Conservation (phyloP, 495 filamentous ascomycete genomes). For the Choiromyces venosus region DNA sequence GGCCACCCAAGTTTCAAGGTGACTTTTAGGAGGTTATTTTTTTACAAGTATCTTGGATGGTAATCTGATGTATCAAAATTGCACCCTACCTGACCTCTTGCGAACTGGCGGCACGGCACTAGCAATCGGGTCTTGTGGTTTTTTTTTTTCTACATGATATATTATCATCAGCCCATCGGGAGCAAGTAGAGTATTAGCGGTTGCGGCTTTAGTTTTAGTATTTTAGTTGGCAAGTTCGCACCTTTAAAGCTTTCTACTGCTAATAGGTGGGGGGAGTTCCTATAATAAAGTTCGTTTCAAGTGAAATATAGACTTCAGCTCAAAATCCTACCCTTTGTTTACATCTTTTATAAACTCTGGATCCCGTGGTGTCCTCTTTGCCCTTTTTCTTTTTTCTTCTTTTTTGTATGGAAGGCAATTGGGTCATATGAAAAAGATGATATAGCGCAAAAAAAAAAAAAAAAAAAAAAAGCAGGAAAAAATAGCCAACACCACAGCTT, state of each 20-base stretch:
- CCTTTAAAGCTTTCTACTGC: background rate
- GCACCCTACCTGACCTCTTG: background rate
- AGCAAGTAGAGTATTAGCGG: background rate
- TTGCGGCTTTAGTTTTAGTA: background rate
- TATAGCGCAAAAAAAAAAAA: constrained; percentile 5
- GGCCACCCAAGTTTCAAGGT: background rate
- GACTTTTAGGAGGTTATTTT: background rate
- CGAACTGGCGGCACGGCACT: background rate
- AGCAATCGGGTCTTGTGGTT: background rate
- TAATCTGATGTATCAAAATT: background rate
- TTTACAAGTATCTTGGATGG: background rate
- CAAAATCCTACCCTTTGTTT: background rate
- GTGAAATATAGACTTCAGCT: background rate
- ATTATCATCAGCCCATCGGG: background rate
- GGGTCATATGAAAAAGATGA: background rate
- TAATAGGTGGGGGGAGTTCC: background rate
- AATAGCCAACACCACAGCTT: background rate
- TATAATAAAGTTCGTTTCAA: background rate
- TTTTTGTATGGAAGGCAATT: background rate
- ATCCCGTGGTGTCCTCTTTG: background rate
- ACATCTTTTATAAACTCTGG: background rate
- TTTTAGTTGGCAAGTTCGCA: background rate
- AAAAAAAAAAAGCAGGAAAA: background rate
- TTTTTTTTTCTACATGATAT: background rate
- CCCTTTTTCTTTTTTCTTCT: background rate